phyloP scores from a whole-genome alignment of 352 stramenopile genomes.

The Globisporangium polare region DNA sequence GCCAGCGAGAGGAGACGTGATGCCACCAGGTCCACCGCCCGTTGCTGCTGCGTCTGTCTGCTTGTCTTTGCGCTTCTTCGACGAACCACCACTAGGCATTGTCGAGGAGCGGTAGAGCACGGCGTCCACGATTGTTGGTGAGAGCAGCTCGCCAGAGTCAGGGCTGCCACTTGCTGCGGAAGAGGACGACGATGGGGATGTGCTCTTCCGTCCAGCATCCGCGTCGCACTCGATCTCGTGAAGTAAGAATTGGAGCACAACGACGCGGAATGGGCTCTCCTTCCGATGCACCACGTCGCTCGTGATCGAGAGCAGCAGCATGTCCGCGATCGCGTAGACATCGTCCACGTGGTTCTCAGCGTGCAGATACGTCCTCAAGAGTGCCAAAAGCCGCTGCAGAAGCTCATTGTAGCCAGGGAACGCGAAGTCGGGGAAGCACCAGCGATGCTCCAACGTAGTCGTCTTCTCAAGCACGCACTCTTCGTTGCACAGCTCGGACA shows the following conservation, averaged over 20 bases:
- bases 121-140: conserved; percentile 38
- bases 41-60: conserved; percentile 15
- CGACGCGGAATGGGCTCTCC: conserved; percentile 29
- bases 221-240: conserved; percentile 51
- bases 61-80: conserved; percentile 38
- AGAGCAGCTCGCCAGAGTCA: conserved; percentile 14
- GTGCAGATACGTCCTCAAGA: conserved; percentile 42
- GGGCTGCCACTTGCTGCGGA: background rate
- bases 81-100: background rate
- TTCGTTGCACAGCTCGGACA: conserved; percentile 49
- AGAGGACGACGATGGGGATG: background rate
- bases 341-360: conserved; percentile 63
- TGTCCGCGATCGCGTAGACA: conserved; percentile 33
- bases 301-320: conserved; percentile 48
- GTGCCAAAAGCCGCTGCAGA: conserved; percentile 37
- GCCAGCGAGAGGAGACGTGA: background rate
- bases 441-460: conserved; percentile 30
- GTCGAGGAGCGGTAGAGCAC: conserved; percentile 26
- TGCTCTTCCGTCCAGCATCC: background rate
- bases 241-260: conserved; percentile 50
- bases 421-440: conserved; percentile 51
- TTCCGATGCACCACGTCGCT: conserved; percentile 25
- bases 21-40: background rate
- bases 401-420: conserved; percentile 37
- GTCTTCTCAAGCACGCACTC: conserved; percentile 27